Conservation (phyloP, 176 grass and related monocot genomes). For the Oryza rufipogon region DNA sequence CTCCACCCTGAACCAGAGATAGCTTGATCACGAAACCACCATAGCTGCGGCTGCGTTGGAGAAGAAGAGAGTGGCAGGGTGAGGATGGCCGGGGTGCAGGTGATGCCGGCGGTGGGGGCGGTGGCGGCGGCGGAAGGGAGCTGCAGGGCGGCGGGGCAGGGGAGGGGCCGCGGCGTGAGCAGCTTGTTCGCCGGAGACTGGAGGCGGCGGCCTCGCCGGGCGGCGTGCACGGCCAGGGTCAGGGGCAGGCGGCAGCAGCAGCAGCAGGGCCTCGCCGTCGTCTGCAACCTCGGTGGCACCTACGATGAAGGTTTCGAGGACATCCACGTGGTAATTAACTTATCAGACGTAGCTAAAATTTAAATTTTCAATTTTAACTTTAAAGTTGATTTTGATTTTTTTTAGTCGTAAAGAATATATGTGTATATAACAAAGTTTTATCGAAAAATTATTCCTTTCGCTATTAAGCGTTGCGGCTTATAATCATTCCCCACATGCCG, state of each 20-base stretch:
- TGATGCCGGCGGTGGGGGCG: slow-evolving; percentile 45
- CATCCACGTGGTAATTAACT: slow-evolving; percentile 47
- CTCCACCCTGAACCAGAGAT: too few species aligned
- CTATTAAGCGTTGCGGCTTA: too few species aligned
- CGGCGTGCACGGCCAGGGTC: slow-evolving; percentile 36
- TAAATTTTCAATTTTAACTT: too few species aligned
- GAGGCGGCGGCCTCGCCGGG: slow-evolving; percentile 43
- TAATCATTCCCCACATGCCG: neutral
- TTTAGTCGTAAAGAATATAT: too few species aligned
- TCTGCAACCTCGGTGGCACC: slow-evolving; percentile 59
- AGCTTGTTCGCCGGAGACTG: slow-evolving; percentile 34
- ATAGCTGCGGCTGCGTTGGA: neutral
- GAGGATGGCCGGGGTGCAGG: slow-evolving; percentile 42
- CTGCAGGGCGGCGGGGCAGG: neutral
- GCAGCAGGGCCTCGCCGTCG: slow-evolving; percentile 31
- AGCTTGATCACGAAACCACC: neutral
- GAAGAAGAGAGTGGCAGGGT: neutral
- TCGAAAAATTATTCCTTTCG: too few species aligned
- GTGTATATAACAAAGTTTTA: too few species aligned
- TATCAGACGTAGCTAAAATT: too few species aligned
- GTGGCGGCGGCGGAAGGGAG: neutral
- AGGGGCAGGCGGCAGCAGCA: neutral
- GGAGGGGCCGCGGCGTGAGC: neutral
- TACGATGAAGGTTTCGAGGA: slow-evolving; percentile 79
- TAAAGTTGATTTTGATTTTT: too few species aligned